These are phyloP conservation scores for Eutrema yunnanense DNA, from an alignment of 345 rosid genomes.

Conservation along the genomic window DNA sequence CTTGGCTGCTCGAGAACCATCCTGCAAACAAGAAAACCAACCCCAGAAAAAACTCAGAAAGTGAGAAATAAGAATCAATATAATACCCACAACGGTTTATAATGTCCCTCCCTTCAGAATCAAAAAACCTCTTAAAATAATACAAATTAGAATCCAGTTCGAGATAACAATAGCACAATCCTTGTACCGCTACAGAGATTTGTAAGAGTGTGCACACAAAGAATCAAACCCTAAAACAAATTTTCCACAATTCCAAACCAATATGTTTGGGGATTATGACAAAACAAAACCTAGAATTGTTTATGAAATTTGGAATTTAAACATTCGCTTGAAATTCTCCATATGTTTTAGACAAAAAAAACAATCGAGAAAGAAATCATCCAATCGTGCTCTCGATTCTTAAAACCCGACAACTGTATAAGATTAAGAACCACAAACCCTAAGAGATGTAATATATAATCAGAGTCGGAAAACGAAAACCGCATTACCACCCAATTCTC, in stretches of 20 bases:
- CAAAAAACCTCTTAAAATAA: neutral
- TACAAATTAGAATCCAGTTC: neutral
- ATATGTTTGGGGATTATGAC: neutral
- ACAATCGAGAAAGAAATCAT: neutral
- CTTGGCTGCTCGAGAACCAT: conserved; percentile 26
- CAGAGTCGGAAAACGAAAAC: neutral
- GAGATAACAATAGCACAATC: neutral
- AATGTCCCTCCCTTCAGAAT: neutral
- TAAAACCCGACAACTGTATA: neutral
- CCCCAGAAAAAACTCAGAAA: neutral
- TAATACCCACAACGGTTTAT: neutral
- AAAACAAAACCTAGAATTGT: conserved; percentile 1
- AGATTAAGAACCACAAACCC: neutral
- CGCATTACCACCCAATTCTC: conserved; percentile 14
- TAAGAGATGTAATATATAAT: neutral
- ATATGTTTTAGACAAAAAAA: neutral
- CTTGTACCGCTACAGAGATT: neutral
- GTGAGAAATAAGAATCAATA: neutral
- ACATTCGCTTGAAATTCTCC: neutral
- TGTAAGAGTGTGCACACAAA: neutral
- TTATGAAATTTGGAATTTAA: neutral
- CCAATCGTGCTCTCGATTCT: neutral
- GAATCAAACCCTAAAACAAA: conserved; percentile 17
- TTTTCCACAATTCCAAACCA: neutral
- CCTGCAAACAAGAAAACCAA: conserved; percentile 12